phyloP scores from a whole-genome alignment of 192 early-diverging fungal genomes.

The Coemansia sp. region DNA sequence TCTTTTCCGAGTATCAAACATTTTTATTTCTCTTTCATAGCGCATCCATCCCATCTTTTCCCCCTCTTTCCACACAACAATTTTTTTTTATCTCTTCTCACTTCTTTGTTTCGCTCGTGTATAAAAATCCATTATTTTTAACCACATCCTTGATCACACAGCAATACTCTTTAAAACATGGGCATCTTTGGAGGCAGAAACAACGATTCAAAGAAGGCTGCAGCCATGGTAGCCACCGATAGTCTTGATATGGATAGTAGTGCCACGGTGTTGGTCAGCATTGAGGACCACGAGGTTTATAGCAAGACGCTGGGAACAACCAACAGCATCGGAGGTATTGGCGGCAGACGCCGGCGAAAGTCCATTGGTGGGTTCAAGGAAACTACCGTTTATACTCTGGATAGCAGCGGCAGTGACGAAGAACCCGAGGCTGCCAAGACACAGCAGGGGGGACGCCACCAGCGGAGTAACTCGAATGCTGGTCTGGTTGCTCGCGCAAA shows the following conservation, averaged over 20 bases:
- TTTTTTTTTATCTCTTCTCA: not conserved
- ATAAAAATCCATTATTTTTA: not conserved
- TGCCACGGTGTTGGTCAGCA: conserved; percentile 5
- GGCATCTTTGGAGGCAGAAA: conserved; percentile 3
- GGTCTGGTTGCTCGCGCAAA: conserved; percentile 23
- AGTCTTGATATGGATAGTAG: not conserved
- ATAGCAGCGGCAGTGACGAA: conserved; percentile 33
- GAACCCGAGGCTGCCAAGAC: not conserved
- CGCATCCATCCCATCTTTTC: not conserved
- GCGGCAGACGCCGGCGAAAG: conserved; percentile 36
- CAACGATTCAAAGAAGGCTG: not conserved
- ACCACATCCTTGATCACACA: not conserved
- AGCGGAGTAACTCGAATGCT: conserved; percentile 41
- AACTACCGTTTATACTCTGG: conserved; percentile 17
- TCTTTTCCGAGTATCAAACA: not conserved
- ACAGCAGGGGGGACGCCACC: conserved; percentile 1
- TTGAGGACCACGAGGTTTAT: conserved; percentile 14
- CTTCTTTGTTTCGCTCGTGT: not conserved
- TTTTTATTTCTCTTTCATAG: not conserved
- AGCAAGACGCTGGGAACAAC: conserved; percentile 18
- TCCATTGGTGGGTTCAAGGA: conserved; percentile 34
- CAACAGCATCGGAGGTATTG: conserved; percentile 5
- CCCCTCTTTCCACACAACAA: not conserved
- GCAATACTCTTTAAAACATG: not conserved
- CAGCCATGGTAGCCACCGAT: no score